Evolutionary conservation across 2,329 filamentous ascomycete species (phyloP), one percentile per base, ranked within the genome.

Genomic region (Monosporascus cannonballus): DNA sequence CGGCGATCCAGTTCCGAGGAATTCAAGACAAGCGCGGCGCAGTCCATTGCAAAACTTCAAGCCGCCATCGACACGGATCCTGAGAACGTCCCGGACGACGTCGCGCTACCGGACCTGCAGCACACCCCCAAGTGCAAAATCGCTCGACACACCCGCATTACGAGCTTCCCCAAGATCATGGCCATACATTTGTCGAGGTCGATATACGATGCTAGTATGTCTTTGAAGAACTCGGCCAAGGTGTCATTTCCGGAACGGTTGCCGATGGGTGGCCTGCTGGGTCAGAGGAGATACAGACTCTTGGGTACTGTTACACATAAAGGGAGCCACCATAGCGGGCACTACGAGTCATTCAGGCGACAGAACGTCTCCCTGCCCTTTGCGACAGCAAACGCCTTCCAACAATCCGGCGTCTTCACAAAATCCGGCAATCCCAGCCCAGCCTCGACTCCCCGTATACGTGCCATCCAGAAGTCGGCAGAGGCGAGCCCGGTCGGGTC

Each of bases 331-430:
- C 87, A 96, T 65, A 96, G 91, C 63, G 94, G 94, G 1, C 94
- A 99, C 67, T 99, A 99, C 72, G 94, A 99, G 69, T 93, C 91
- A 1, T 97, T 97, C 69, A 82, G 94, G 36, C 83, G 94, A 38
- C 94, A 97, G 69, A 87, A 89, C 54, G 73, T 90, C 8, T 83
- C 86, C 49, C 75, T 87, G 3, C 92, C 92, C 0, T 97, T 85
- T 66, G 88, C 90, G 1, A 96, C 93, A 7, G 84, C 88, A 0
- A 86, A 89, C 60, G 85, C 84, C 0, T 93, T 96, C 69, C 86
- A 88, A 55, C 79, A 80, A 6, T 88, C 89, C 38, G 86, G 84
- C 6, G 83, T 86, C 36, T 93, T 89, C 64, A 90, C 86, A 67
- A 78, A 76, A 63, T 73, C 82, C 49, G 77, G 81, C 54, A 76